phyloP scores from a whole-genome alignment of 305 asterid species.

The Fraxinus velutina region DNA sequence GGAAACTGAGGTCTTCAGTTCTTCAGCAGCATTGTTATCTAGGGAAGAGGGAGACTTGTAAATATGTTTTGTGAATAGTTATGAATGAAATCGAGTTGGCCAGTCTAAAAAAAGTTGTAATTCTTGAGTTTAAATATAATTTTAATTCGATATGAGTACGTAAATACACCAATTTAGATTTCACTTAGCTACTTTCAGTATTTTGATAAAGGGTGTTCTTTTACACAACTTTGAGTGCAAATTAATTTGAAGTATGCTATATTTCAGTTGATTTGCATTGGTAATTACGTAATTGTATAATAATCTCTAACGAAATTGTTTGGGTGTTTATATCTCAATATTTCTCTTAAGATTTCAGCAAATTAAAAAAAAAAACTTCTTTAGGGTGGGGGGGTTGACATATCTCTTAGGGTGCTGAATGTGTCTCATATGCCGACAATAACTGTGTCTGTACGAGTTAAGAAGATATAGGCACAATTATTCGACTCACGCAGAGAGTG shows the following conservation, averaged over 20 bases:
- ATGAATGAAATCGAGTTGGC: neutral
- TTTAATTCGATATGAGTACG: no score
- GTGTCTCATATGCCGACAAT: neutral
- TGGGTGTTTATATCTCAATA: neutral
- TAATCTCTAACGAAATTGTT: neutral
- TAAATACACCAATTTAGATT: no score
- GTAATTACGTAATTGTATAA: no score
- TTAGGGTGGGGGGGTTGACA: neutral
- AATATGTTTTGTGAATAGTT: neutral
- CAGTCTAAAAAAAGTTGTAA: neutral
- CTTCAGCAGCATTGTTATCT: neutral
- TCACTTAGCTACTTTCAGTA: no score
- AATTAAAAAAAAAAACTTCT: no score
- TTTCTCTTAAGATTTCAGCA: neutral
- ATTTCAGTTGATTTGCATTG: neutral
- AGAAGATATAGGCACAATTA: conserved; percentile 7
- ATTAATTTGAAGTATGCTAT: neutral
- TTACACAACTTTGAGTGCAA: no score
- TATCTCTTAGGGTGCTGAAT: neutral
- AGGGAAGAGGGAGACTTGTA: neutral
- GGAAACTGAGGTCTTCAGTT: neutral
- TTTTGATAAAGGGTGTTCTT: no score
- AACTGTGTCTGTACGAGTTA: neutral
- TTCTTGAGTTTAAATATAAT: neutral
- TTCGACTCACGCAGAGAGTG: conserved; percentile 21